Conservation (phyloP, 495 filamentous ascomycete species). For the Aspergillus conjunctus region DNA sequence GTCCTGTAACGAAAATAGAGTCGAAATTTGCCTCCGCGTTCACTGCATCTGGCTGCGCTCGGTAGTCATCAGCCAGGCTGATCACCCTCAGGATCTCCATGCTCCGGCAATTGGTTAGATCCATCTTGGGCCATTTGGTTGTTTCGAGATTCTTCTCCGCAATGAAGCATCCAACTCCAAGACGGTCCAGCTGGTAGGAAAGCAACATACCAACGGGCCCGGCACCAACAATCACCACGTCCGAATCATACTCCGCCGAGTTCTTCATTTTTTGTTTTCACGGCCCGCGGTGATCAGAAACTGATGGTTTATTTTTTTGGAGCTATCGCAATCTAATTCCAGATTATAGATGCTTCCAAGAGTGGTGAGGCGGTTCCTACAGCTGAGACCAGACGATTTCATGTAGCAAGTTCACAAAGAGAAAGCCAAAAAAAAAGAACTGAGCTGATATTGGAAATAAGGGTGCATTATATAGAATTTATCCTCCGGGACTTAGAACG, state of each 20-base stretch:
- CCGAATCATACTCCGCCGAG: not conserved
- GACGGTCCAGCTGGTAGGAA: conserved; percentile 6
- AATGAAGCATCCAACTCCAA: conserved; percentile 56
- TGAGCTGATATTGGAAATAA: too few relatives aligned
- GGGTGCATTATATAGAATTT: too few relatives aligned
- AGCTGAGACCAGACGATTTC: too few relatives aligned
- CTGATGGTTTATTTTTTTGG: too few relatives aligned
- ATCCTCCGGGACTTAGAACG: too few relatives aligned
- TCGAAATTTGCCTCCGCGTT: not conserved
- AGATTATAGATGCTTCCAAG: too few relatives aligned
- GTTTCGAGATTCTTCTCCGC: conserved; percentile 69
- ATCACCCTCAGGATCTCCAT: conserved; percentile 38
- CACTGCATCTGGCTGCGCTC: conserved; percentile 1
- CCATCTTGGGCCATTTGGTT: conserved; percentile 39
- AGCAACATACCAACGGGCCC: conserved; percentile 11
- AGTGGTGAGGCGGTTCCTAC: too few relatives aligned
- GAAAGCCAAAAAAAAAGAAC: too few relatives aligned
- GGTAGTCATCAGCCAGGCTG: conserved; percentile 31
- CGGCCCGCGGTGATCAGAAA: too few relatives aligned
- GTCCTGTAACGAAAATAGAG: conserved; percentile 5
- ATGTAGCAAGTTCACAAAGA: too few relatives aligned
- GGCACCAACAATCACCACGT: conserved; percentile 4
- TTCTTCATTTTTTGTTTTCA: not conserved
- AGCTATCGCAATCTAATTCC: too few relatives aligned
- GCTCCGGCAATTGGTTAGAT: conserved; percentile 34